Evolutionary conservation across 225 moss, liverwort and hornwort genomes (phyloP).

Genomic region (Physcomitrellopsis africana): DNA sequence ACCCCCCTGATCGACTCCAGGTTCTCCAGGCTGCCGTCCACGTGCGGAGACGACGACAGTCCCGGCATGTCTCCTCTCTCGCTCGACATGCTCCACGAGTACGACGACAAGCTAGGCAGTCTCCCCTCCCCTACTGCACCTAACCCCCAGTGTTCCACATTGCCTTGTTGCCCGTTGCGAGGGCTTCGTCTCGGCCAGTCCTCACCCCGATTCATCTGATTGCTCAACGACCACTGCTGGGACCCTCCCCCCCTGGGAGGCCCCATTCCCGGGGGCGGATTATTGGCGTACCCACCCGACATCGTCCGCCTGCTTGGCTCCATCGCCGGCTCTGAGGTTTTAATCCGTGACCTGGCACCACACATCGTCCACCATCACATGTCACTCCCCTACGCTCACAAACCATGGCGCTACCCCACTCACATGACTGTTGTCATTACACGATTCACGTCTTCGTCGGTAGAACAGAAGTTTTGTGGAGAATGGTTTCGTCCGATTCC

Average conservation of each 20-base stretch:
- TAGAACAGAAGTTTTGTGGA: not conserved
- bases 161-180: conserved; percentile 42
- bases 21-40: conserved; percentile 66
- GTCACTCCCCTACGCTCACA: conserved; percentile 34
- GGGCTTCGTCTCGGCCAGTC: conserved; percentile 62
- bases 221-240: conserved; percentile 50
- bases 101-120: conserved; percentile 63
- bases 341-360: conserved; percentile 51
- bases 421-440: not conserved
- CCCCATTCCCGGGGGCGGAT: conserved; percentile 63
- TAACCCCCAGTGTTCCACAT: conserved; percentile 47
- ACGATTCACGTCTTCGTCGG: not conserved
- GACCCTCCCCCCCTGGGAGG: conserved; percentile 43
- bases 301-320: conserved; percentile 67
- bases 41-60: conserved; percentile 70
- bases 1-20: conserved; percentile 68
- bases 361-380: conserved; percentile 35
- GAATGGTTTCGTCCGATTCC: too few species aligned
- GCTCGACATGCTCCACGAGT: conserved; percentile 76
- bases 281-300: conserved; percentile 64
- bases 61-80: conserved; percentile 60
- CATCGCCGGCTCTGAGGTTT: conserved; percentile 48
- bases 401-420: conserved; percentile 21
- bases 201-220: conserved; percentile 53
- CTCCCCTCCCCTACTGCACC: conserved; percentile 61